Percentiles rank a stretch among this genome's conserved stretches.
These are phyloP conservation scores for Borealophlyctis nickersoniae DNA, from an alignment of 192 early-diverging fungal genomes.

Conservation along the genomic window DNA sequence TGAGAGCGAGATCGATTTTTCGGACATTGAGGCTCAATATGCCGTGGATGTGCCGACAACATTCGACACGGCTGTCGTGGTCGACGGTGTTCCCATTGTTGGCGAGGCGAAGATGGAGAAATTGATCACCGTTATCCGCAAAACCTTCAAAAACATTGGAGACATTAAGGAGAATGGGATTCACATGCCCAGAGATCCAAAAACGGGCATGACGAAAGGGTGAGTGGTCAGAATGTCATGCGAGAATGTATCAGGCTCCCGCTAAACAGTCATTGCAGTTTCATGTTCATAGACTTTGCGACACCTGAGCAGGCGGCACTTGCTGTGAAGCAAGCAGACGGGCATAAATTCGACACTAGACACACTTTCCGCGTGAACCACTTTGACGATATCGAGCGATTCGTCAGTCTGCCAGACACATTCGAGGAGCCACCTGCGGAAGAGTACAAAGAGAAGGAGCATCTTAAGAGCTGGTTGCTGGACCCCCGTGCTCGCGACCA, in stretches of 20 bases:
- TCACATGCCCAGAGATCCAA: slow-evolving; percentile 80
- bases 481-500: slow-evolving; percentile 86
- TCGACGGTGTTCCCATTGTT: slow-evolving; percentile 89
- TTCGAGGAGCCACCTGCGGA: slow-evolving; percentile 69
- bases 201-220: slow-evolving; percentile 80
- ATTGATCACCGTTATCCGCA: slow-evolving; percentile 65
- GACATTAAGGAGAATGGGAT: slow-evolving; percentile 79
- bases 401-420: slow-evolving; percentile 67
- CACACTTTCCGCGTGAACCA: slow-evolving; percentile 81
- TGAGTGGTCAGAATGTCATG: too few relatives aligned
- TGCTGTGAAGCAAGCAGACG: slow-evolving; percentile 74
- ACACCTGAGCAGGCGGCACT: slow-evolving; percentile 75
- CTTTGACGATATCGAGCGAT: slow-evolving; percentile 91
- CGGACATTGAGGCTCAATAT: slow-evolving; percentile 81
- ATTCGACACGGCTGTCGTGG: slow-evolving; percentile 82
- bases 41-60: slow-evolving; percentile 68
- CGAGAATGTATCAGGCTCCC: too few relatives aligned
- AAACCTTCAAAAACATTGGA: slow-evolving; percentile 77
- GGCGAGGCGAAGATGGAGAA: slow-evolving; percentile 83
- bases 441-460: slow-evolving; percentile 74
- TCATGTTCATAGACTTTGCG: slow-evolving; percentile 92
- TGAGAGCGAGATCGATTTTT: slow-evolving; percentile 67
- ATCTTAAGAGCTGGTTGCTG: slow-evolving; percentile 84
- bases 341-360: slow-evolving; percentile 74
- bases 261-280: slow-evolving; percentile 56